Evolutionary conservation across 345 rosid genomes (phyloP).

Genomic region (Nasturtium officinale): DNA sequence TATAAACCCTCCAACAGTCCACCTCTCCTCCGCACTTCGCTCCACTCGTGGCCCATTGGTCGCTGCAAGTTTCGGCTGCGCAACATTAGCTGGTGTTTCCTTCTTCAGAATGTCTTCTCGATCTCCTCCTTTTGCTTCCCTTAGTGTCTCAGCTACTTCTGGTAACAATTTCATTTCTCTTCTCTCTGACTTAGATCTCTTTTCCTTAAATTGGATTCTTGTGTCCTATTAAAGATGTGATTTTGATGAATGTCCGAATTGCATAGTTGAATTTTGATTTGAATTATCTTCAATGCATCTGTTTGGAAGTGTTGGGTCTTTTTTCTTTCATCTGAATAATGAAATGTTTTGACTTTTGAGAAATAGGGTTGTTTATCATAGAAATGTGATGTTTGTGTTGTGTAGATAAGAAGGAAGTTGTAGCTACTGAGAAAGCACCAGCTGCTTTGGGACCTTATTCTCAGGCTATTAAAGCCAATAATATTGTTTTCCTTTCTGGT

Average conservation of each 20-base stretch:
- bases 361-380: neutral
- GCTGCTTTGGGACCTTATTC: constrained; percentile 95
- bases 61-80: constrained; percentile 43
- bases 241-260: constrained; percentile 23
- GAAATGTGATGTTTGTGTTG: constrained; percentile 18
- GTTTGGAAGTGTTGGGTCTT: constrained; percentile 14
- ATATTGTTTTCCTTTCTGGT: constrained; percentile 80
- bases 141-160: constrained; percentile 40
- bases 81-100: constrained; percentile 39
- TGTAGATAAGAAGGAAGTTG: constrained; percentile 69
- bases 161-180: constrained; percentile 11
- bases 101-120: constrained; percentile 41
- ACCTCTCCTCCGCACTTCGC: constrained; percentile 40
- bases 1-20: constrained; percentile 34
- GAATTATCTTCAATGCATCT: neutral
- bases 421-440: constrained; percentile 82
- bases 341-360: constrained; percentile 1
- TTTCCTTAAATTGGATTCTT: neutral
- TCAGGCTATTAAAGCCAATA: constrained; percentile 82
- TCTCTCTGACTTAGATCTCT: constrained; percentile 12
- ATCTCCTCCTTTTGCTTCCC: constrained; percentile 49
- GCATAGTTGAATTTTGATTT: neutral
- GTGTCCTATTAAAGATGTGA: constrained; percentile 9
- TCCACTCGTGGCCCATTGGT: constrained; percentile 38
- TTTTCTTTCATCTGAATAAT: constrained; percentile 1